Evolutionary conservation across 2,329 filamentous ascomycete species (phyloP), one percentile per base, ranked within the genome.

Genomic region (Periconia digitata): DNA sequence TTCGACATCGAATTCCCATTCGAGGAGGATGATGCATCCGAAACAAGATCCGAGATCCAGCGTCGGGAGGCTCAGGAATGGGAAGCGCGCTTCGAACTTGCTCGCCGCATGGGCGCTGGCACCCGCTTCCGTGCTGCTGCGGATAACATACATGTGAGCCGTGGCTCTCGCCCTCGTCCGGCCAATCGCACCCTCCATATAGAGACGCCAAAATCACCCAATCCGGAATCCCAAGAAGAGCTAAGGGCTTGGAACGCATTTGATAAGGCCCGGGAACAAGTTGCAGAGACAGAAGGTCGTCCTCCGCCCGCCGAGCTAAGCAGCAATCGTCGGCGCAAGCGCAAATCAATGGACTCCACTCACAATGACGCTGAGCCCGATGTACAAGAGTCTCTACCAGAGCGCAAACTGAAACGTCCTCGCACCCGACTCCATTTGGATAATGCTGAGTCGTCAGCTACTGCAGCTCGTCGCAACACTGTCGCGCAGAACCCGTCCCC

Each of bases 231-330:
- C 7, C 76, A 85, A 36, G 91, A 96, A 59, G 91, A 95, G 70
- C 79, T 87, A 45, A 81, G 85, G 49, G 90, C 92, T 3, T 96
- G 92, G 94, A 90, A 91, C 53, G 90, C 89, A 17, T 86, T 97
- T 54, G 92, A 96, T 59, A 89, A 86, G 68, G 91, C 89, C 37
- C 82, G 90, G 55, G 86, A 92, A 51, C 80, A 52, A 71, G 55
- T 67, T n/a, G 59, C 59, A 8, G 62, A 67, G 42, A 44, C 54
- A 15, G 60, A 61, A 8, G 58, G 48, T 22, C 52, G 44, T 50
- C 60, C 27, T 44, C 61, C 23, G 50, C 62, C 15, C 56, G 47
- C 46, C 16, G 60, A 51, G 36, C 12, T 17, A 16, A 63, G 55
- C 42, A 62, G 54, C 49, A 72, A 80, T 36, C 79, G 75, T 52